These are phyloP conservation scores for carrot (Daucus carota) DNA, from an alignment of 129 eudicot species.

Conservation along the genomic window DNA sequence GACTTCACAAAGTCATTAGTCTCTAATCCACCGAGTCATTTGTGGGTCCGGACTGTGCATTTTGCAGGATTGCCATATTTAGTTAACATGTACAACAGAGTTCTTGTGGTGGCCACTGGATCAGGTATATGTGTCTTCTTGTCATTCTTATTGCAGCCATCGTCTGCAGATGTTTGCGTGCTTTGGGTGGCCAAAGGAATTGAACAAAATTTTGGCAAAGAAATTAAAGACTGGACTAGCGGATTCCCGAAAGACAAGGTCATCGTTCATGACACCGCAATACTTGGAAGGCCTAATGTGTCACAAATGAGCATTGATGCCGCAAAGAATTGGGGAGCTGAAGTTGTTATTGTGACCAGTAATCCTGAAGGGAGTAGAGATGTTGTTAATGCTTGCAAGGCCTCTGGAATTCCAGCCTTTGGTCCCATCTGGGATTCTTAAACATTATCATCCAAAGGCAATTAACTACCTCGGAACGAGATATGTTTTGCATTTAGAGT, in stretches of 20 bases:
- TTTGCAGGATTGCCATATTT: slow-evolving; percentile 68
- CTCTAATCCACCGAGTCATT: slow-evolving; percentile 57
- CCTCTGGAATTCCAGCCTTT: slow-evolving; percentile 57
- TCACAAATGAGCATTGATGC: slow-evolving; percentile 54
- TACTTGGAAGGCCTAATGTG: slow-evolving; percentile 66
- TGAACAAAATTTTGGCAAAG: slow-evolving; percentile 60
- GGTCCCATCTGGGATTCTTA: slow-evolving; percentile 86
- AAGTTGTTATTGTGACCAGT: slow-evolving; percentile 73
- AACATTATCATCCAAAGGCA: background rate
- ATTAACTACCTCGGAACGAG: background rate
- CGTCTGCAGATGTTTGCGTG: slow-evolving; percentile 46
- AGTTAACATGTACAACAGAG: slow-evolving; percentile 67
- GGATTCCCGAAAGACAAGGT: slow-evolving; percentile 49
- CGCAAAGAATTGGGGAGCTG: slow-evolving; percentile 47
- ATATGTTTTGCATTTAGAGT: background rate
- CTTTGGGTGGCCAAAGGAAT: slow-evolving; percentile 77
- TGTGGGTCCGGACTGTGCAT: slow-evolving; percentile 72
- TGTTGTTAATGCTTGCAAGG: slow-evolving; percentile 73
- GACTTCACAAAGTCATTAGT: slow-evolving; percentile 69
- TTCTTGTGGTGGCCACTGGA: slow-evolving; percentile 67
- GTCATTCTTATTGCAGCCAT: slow-evolving; percentile 59
- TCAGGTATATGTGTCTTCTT: slow-evolving; percentile 70
- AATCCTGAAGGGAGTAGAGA: slow-evolving; percentile 78
- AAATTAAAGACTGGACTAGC: slow-evolving; percentile 53
- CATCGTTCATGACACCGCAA: slow-evolving; percentile 67